Conservation (phyloP, 441 rosid genomes). For the Bruguiera hainesii region DNA sequence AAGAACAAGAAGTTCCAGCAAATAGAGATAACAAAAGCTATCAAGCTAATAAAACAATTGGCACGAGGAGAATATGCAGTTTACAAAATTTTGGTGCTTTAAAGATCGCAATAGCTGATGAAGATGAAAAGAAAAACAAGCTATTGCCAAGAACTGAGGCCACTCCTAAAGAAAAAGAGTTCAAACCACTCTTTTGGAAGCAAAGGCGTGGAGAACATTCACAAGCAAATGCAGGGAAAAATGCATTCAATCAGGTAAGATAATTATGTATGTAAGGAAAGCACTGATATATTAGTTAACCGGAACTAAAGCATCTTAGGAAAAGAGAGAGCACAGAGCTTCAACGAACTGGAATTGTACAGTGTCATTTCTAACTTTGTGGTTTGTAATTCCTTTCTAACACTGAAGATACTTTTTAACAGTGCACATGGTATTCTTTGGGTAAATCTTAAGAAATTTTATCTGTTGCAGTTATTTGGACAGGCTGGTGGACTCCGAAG, state of each 20-base stretch:
- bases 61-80: constrained; percentile 61
- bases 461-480: constrained; percentile 42
- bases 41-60: constrained; percentile 36
- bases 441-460: not conserved
- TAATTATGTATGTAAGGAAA: not conserved
- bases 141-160: constrained; percentile 37
- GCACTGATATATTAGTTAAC: not conserved
- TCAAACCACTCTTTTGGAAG: constrained; percentile 49
- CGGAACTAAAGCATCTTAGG: not conserved
- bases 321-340: too few relatives aligned
- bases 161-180: constrained; percentile 72
- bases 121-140: constrained; percentile 32
- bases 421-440: not conserved
- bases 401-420: not conserved
- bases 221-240: constrained; percentile 26
- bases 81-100: constrained; percentile 49
- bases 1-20: constrained; percentile 39
- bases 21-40: constrained; percentile 32
- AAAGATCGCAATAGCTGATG: constrained; percentile 49
- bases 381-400: not conserved
- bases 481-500: constrained; percentile 43
- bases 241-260: constrained; percentile 35
- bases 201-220: constrained; percentile 46
- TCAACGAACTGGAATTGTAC: not conserved
- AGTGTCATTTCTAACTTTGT: not conserved